Evolutionary conservation across 495 filamentous ascomycete species (phyloP).

Genomic region (Sporormia fimetaria): DNA sequence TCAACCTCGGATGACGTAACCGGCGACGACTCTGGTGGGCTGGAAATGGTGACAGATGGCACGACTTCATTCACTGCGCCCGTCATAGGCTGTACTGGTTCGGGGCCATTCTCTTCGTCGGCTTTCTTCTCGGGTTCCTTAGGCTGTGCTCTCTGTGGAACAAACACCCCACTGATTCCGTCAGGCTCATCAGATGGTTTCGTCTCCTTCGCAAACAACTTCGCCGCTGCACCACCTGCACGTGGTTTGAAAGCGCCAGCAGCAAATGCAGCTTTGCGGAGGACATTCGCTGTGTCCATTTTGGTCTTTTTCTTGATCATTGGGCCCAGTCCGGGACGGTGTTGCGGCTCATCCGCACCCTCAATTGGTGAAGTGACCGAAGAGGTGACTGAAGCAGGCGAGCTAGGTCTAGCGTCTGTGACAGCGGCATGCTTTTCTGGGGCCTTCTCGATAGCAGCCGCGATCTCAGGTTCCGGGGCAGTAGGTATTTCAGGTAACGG

Average conservation of each 20-base stretch:
- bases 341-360: slow-evolving; percentile 39
- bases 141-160: slow-evolving; percentile 12
- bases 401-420: neutral
- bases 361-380: slow-evolving; percentile 3
- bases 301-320: slow-evolving; percentile 73
- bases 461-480: neutral
- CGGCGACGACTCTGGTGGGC: slow-evolving; percentile 21
- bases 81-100: slow-evolving; percentile 14
- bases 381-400: neutral
- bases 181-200: slow-evolving; percentile 51
- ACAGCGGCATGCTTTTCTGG: neutral
- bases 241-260: slow-evolving; percentile 75
- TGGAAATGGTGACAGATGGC: slow-evolving; percentile 29
- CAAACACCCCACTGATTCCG: slow-evolving; percentile 65
- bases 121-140: slow-evolving; percentile 21
- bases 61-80: slow-evolving; percentile 22
- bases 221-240: slow-evolving; percentile 68
- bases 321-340: slow-evolving; percentile 71
- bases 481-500: slow-evolving; percentile 14
- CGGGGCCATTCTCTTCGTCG: slow-evolving; percentile 2
- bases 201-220: slow-evolving; percentile 48
- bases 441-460: neutral
- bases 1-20: neutral
- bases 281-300: slow-evolving; percentile 60
- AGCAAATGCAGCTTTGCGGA: slow-evolving; percentile 76